Percentiles rank a stretch among this genome's conserved stretches.
Evolutionary conservation across 2,329 filamentous ascomycete genomes (phyloP).

Genomic region (Paecilomyces sp.): DNA sequence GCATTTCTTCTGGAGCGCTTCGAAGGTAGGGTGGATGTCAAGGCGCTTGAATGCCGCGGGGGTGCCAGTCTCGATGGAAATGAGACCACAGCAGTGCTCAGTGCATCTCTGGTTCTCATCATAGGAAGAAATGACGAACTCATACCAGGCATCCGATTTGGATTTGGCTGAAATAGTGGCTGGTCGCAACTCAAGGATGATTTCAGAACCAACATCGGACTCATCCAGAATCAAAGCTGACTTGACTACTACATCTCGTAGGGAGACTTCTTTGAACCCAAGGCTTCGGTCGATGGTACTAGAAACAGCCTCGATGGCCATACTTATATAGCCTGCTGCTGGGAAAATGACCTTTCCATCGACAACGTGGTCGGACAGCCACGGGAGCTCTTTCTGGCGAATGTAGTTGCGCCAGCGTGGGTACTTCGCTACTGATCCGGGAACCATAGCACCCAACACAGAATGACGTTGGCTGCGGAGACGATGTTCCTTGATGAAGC

Average conservation of each 20-base stretch:
- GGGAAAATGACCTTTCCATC: conserved; percentile 15
- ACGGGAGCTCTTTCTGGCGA: conserved; percentile 12
- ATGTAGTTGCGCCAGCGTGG: conserved; percentile 19
- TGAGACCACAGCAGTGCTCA: conserved; percentile 15
- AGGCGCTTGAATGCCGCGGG: conserved; percentile 6
- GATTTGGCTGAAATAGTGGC: conserved; percentile 7
- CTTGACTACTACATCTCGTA: conserved; percentile 5
- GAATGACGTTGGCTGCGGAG: conserved; percentile 11
- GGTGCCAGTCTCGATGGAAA: conserved; percentile 11
- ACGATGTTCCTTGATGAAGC: conserved; percentile 9
- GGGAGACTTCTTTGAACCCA: conserved; percentile 3
- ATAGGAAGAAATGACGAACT: conserved; percentile 14
- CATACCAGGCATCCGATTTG: conserved; percentile 12
- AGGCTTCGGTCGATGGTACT: conserved; percentile 11
- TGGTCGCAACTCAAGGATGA: conserved; percentile 12
- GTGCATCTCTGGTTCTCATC: conserved; percentile 7
- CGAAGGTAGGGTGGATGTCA: conserved; percentile 2
- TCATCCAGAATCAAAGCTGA: conserved; percentile 11
- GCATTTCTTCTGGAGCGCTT: conserved; percentile 8
- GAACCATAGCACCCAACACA: conserved; percentile 17
- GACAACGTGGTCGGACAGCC: conserved; percentile 15
- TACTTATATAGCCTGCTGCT: conserved; percentile 15
- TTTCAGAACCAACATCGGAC: conserved; percentile 13
- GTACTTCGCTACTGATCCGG: conserved; percentile 11
- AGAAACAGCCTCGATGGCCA: conserved; percentile 20